Conservation (phyloP, 495 filamentous ascomycete genomes). For the Bathelium albidoporum region DNA sequence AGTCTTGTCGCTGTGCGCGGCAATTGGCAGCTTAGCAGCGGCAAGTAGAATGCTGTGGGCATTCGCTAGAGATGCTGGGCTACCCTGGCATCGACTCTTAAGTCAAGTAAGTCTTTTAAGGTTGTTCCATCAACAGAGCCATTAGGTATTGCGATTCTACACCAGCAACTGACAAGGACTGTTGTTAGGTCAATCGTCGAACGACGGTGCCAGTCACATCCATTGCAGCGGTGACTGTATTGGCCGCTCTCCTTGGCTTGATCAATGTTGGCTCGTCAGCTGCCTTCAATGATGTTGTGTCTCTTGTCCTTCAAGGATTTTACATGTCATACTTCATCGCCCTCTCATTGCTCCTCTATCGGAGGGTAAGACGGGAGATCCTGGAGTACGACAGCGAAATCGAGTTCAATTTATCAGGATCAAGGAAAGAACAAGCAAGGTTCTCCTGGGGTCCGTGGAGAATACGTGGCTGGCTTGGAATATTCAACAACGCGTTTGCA, state of each 20-base stretch:
- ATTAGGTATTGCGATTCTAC: not conserved
- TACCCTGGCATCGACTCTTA: slow-evolving; percentile 27
- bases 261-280: slow-evolving; percentile 16
- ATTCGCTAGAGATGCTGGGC: slow-evolving; percentile 25
- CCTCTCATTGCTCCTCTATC: slow-evolving; percentile 9
- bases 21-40: slow-evolving; percentile 33
- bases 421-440: no score
- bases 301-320: slow-evolving; percentile 9
- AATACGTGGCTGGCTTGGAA: slow-evolving; percentile 10
- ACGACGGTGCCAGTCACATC: slow-evolving; percentile 13
- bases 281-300: slow-evolving; percentile 12
- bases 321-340: slow-evolving; percentile 15
- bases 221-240: slow-evolving; percentile 5
- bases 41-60: slow-evolving; percentile 38
- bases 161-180: not conserved
- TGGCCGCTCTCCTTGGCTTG: slow-evolving; percentile 9
- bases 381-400: no score
- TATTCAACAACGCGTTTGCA: slow-evolving; percentile 11
- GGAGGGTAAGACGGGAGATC: not conserved
- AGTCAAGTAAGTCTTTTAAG: slow-evolving; percentile 10
- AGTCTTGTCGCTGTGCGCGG: slow-evolving; percentile 25
- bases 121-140: slow-evolving; percentile 7
- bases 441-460: slow-evolving; percentile 17
- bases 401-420: no score
- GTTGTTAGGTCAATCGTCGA: slow-evolving; percentile 3